Base-by-base conservation (phyloP, 1,139 yeast genomes). In the Yamadazyma atlantica region DNA sequence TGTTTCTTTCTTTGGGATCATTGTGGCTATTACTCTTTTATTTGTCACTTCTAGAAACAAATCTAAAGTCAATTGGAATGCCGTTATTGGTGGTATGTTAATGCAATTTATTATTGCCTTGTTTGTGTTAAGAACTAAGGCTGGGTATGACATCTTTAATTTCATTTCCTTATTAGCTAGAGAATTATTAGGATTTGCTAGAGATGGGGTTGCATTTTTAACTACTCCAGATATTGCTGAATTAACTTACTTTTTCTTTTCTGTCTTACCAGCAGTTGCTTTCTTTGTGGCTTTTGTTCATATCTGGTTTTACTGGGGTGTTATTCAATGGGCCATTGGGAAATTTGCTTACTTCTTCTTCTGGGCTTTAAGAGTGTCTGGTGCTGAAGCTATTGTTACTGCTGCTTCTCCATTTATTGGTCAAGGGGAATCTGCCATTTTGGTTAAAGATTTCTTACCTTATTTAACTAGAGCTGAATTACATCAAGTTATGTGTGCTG, bases 331-430 rank as follows among this genome's bases (percentile, higher is more conserved):
- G 85, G 67, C 65, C 32, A 72, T 80, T 45, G 71, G 71, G 34
- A 80, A 80, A 58, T 77, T 78, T 49, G 82, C 85, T 15, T 59
- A 60, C 52, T 70, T 79, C 50, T 80, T 80, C 65, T 78, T 73
- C 66, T 80, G 84, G 84, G 56, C 80, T 26, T 69, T 80, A 66
- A 64, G 69, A 45, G 78, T 78, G 13, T 71, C 80, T 23, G 86
- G 86, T 48, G 84, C 85, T 34, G 86, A 80, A 55, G 79, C 85
- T 19, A 75, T 79, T 36, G 82, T 80, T 24, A 84, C 84, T 10
- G 82, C 85, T 33, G 85, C 85, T 1, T 76, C 85, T 30, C 86
- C 86, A 4, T 80, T 80, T 53, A 70, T 80, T 50, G 86, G 86
- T 35, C 81, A 78, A 51, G 85, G 86, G 54, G 86, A 80, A 60